phyloP scores from a whole-genome alignment of 2,329 filamentous ascomycete genomes.

The Colletotrichum sansevieriae region DNA sequence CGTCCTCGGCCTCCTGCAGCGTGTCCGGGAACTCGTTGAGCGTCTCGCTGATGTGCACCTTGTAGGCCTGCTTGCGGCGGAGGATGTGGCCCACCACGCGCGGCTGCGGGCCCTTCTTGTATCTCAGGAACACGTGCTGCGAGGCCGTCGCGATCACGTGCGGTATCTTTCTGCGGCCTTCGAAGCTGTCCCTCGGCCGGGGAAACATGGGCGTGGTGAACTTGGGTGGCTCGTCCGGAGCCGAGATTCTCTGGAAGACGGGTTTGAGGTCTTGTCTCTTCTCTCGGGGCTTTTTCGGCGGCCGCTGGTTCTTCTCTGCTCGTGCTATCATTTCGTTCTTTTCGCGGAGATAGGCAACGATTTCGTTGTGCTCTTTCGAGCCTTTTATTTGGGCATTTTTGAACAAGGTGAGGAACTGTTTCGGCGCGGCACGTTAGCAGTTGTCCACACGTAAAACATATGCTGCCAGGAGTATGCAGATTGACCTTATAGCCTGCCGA shows the following conservation, averaged over 20 bases:
- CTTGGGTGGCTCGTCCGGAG: constrained; percentile 53
- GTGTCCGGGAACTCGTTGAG: constrained; percentile 46
- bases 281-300: constrained; percentile 43
- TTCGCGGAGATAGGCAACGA: constrained; percentile 57
- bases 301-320: constrained; percentile 34
- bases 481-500: constrained; percentile 75
- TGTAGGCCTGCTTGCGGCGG: constrained; percentile 58
- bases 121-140: constrained; percentile 73
- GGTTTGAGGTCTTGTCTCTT: constrained; percentile 45
- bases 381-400: constrained; percentile 53
- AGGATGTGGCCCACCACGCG: constrained; percentile 68
- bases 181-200: constrained; percentile 62
- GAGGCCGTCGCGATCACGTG: constrained; percentile 65
- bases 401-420: constrained; percentile 58
- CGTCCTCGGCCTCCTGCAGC: constrained; percentile 49
- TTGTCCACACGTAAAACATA: neutral
- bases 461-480: constrained; percentile 9
- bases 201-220: constrained; percentile 64
- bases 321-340: constrained; percentile 23
- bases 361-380: constrained; percentile 55
- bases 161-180: constrained; percentile 68
- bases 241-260: constrained; percentile 51
- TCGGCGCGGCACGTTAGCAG: neutral
- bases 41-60: constrained; percentile 48
- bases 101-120: constrained; percentile 73